phyloP scores from a whole-genome alignment of 495 filamentous ascomycete species.

The Pseudotulostoma volvatum region DNA sequence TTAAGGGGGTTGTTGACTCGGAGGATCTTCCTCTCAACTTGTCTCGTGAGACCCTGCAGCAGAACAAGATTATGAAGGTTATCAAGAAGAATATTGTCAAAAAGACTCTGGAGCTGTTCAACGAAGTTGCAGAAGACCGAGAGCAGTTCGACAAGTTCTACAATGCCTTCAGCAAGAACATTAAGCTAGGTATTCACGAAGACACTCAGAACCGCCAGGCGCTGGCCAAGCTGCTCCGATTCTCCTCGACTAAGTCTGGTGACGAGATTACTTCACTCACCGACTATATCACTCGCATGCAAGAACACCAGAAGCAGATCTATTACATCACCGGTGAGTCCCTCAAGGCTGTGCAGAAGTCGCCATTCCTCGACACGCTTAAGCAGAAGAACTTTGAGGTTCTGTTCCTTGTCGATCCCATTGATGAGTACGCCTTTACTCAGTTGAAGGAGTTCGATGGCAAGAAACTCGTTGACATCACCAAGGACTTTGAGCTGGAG shows the following conservation, averaged over 20 bases:
- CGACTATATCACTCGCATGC: constrained; percentile 98
- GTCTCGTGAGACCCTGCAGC: constrained; percentile 98
- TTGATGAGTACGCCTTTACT: constrained; percentile 99
- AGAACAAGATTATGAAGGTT: constrained; percentile 99
- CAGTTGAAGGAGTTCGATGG: constrained; percentile 99
- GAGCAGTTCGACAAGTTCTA: constrained; percentile 99
- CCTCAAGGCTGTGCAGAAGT: constrained; percentile 93
- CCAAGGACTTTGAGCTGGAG: constrained; percentile 99
- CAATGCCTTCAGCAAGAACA: constrained; percentile 97
- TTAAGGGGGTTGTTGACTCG: constrained; percentile 99
- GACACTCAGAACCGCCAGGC: constrained; percentile 88
- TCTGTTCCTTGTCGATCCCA: constrained; percentile 96
- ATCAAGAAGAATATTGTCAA: constrained; percentile 99
- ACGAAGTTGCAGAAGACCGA: constrained; percentile 95
- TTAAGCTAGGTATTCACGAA: constrained; percentile 99
- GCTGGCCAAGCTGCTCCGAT: constrained; percentile 96
- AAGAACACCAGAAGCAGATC: constrained; percentile 98
- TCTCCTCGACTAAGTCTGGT: constrained; percentile 95
- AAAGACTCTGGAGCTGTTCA: constrained; percentile 99
- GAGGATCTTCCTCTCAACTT: constrained; percentile 98
- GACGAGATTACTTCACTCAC: constrained; percentile 86
- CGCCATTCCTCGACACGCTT: constrained; percentile 95
- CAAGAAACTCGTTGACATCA: constrained; percentile 99
- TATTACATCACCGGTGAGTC: constrained; percentile 99
- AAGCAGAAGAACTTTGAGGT: constrained; percentile 99